Base-by-base conservation (phyloP, 192 early-diverging fungal genomes). In the Coemansia sp. region DNA sequence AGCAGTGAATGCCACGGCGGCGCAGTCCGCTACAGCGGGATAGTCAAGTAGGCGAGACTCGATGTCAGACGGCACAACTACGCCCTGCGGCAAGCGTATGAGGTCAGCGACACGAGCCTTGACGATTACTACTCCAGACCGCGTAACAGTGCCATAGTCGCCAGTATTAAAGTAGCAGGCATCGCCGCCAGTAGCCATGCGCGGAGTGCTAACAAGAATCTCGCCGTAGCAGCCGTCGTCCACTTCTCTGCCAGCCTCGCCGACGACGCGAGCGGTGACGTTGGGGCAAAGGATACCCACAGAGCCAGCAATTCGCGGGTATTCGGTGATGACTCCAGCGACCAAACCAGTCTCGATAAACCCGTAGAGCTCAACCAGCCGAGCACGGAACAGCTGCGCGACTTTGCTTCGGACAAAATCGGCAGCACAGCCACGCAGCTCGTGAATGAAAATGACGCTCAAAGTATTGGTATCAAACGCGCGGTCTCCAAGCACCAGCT, bases 361-460 rank as follows among this genome's bases (percentile, higher is more conserved):
- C 43, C 74, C 73, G 46, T 82, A 82, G 35, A 82, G 65, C 70
- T 82, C 79, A 15, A 82, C 79, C 27, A 82, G 56, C 2, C 79
- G 73, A 4, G 74, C 73, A 38, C 31, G 38, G 22, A 82, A 69
- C 37, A 82, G 38, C 39, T 65, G 45, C 7, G 65, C 19, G 9
- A 69, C 64, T 8, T 62, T 53, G 11, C 63, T 45, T 58, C 69
- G 75, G 49, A 82, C 65, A 4, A 58, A 36, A n/a, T 59, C 61
- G 0, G 79, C 27, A 19, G 35, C 35, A 22, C 56, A 37, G 31
- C 47, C 59, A 27, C 70, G 79, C 42, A 76, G 53, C 60, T 73
- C 70, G 19, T 71, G 73, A 24, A 70, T 46, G 39, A 76, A 82
- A 17, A 82, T 66, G 19, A 73, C 58, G 15, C 65, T 43, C 40